These are phyloP conservation scores for Iris pallida DNA, from an alignment of 116 monocot genomes.

Conservation along the genomic window DNA sequence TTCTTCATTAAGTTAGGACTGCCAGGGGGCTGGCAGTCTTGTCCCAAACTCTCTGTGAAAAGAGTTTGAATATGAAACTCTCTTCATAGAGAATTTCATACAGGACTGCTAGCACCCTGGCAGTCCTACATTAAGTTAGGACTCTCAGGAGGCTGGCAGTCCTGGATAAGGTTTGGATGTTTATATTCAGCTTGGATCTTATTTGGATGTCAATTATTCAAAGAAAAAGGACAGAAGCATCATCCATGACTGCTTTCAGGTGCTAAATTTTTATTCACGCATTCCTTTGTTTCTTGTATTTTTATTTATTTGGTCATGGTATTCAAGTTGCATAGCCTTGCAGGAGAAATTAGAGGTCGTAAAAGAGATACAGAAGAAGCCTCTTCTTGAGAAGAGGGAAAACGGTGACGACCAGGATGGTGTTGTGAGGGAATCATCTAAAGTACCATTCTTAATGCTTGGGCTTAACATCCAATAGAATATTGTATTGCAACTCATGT, in stretches of 20 bases:
- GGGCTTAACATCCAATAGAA: conserved; percentile 35
- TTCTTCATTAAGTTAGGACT: too few species aligned
- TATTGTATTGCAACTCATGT: too few species aligned
- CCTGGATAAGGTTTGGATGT: too few species aligned
- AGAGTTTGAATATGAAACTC: too few species aligned
- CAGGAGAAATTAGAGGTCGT: conserved; percentile 95
- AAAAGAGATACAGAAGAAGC: conserved; percentile 67
- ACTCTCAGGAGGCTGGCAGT: too few species aligned
- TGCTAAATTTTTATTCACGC: conserved; percentile 5
- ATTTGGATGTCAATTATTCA: too few species aligned
- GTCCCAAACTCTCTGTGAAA: too few species aligned
- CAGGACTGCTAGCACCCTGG: too few species aligned
- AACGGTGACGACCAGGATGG: conserved; percentile 30
- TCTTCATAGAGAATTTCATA: too few species aligned
- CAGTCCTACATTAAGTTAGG: too few species aligned
- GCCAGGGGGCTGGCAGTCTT: too few species aligned
- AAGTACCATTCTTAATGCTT: conserved; percentile 90
- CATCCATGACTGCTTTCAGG: conserved; percentile 98
- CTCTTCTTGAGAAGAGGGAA: conserved; percentile 57
- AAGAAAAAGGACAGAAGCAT: conserved; percentile 79
- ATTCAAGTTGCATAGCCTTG: conserved; percentile 9
- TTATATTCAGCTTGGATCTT: too few species aligned
- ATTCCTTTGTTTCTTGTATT: conserved; percentile 1
- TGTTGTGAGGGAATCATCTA: conserved; percentile 63
- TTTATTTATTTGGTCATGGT: conserved; percentile 7